These are phyloP conservation scores for Pseudogymnoascus sp. DNA, from an alignment of 2,329 filamentous ascomycete species.

Conservation along the genomic window DNA sequence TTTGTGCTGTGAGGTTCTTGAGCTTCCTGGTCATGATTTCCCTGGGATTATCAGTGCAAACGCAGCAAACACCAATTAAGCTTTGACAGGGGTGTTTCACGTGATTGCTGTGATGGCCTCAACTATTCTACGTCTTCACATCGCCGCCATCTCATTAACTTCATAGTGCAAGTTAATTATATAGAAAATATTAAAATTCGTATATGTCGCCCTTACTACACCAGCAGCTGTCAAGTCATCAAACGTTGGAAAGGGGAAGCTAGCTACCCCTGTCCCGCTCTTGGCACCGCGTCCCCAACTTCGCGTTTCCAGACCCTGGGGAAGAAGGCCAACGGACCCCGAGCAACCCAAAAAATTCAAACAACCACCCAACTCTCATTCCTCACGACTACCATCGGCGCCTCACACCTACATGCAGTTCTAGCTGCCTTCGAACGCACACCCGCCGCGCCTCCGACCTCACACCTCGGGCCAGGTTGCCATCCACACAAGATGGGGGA, in stretches of 20 bases:
- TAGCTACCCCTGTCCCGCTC: conserved; percentile 10
- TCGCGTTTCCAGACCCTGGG: conserved; percentile 6
- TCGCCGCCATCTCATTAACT: not conserved
- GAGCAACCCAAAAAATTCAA: not conserved
- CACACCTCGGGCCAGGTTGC: not conserved
- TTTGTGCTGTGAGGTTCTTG: not conserved
- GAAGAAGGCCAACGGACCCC: conserved; percentile 3
- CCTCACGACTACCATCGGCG: not conserved
- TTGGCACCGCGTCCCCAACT: conserved; percentile 10
- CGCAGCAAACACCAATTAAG: conserved; percentile 2
- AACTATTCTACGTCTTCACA: not conserved
- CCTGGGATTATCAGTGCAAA: not conserved
- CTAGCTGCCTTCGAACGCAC: not conserved
- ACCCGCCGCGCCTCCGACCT: not conserved
- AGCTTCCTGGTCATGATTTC: not conserved
- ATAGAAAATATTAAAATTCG: not conserved
- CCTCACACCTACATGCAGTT: not conserved
- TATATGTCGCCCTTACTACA: not conserved
- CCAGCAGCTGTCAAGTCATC: not conserved
- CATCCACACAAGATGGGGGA: conserved; percentile 46
- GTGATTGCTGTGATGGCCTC: not conserved
- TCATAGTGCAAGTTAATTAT: not conserved
- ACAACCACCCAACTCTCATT: not conserved
- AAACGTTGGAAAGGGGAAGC: conserved; percentile 8
- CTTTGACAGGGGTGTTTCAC: conserved; percentile 4